These are phyloP conservation scores for Argentina anserina DNA, from an alignment of 306 rosid genomes.

Conservation along the genomic window DNA sequence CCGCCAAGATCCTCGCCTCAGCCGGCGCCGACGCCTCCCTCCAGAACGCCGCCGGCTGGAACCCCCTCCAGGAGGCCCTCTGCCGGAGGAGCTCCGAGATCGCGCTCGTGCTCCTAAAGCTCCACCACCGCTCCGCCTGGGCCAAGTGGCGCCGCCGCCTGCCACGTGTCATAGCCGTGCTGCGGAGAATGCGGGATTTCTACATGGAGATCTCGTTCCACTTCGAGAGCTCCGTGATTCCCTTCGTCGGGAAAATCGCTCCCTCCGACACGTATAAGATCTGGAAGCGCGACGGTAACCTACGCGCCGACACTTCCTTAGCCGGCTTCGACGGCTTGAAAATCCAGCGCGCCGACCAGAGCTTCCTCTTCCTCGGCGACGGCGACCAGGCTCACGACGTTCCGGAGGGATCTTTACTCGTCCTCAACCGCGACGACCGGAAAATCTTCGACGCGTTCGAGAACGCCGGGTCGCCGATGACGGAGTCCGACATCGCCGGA, in stretches of 20 bases:
- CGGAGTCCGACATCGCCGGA: constrained; percentile 66
- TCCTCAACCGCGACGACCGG: constrained; percentile 69
- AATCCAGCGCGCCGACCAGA: constrained; percentile 94
- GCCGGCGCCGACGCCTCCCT: constrained; percentile 85
- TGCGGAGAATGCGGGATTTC: constrained; percentile 90
- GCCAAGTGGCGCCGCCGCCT: constrained; percentile 91
- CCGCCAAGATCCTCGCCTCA: constrained; percentile 52
- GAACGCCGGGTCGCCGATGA: constrained; percentile 74
- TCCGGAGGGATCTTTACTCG: constrained; percentile 56
- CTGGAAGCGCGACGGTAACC: constrained; percentile 92
- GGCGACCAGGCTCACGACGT: constrained; percentile 51
- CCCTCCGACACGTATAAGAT: constrained; percentile 91
- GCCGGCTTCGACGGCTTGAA: constrained; percentile 95
- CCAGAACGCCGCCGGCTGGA: constrained; percentile 85
- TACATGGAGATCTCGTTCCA: constrained; percentile 95
- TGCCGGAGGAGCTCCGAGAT: constrained; percentile 78
- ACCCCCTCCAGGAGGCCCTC: constrained; percentile 81
- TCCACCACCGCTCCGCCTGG: constrained; percentile 86
- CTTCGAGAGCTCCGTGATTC: constrained; percentile 94
- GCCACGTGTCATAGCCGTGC: constrained; percentile 71
- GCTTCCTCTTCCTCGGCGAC: constrained; percentile 88
- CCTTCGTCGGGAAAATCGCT: constrained; percentile 82
- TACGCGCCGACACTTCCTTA: constrained; percentile 76
- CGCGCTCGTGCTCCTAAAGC: constrained; percentile 55
- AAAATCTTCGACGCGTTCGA: constrained; percentile 85